Evolutionary conservation across 768 basidiomycete genomes (phyloP).

Genomic region (Nevesoporus exiguus): DNA sequence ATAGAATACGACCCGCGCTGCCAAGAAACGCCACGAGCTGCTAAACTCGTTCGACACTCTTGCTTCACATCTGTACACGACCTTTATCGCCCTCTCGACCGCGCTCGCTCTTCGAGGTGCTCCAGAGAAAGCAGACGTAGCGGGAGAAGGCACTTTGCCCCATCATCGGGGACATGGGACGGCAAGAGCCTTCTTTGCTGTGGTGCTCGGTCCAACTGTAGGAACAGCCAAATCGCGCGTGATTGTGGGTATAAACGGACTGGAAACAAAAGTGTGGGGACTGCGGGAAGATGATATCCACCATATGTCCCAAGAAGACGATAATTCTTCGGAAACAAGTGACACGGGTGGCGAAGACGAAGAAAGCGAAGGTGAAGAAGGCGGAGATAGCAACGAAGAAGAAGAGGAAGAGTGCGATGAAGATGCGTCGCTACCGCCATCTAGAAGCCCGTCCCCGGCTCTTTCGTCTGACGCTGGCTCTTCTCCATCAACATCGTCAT

Average conservation of each 20-base stretch:
- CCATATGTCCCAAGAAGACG: neutral
- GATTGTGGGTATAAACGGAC: conserved; percentile 59
- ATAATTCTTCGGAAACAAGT: neutral
- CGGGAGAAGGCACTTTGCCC: neutral
- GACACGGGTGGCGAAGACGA: conserved; percentile 4
- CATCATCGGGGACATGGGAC: conserved; percentile 3
- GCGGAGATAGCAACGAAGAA: conserved; percentile 8
- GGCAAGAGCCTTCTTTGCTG: conserved; percentile 50
- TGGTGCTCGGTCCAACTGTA: conserved; percentile 64
- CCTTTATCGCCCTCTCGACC: conserved; percentile 68
- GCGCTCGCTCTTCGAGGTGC: conserved; percentile 46
- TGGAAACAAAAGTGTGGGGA: conserved; percentile 46
- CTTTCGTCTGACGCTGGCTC: conserved; percentile 17
- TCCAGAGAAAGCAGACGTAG: neutral
- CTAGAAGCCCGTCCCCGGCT: conserved; percentile 26
- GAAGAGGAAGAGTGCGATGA: conserved; percentile 8
- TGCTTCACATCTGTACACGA: conserved; percentile 68
- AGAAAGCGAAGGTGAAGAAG: conserved; percentile 7
- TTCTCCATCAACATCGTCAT: conserved; percentile 26
- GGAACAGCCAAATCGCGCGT: conserved; percentile 60
- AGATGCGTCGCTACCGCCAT: conserved; percentile 14
- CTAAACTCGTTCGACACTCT: conserved; percentile 67
- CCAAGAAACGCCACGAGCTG: conserved; percentile 60
- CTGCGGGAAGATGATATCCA: conserved; percentile 7
- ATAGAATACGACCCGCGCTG: conserved; percentile 45